Evolutionary conservation across 2,329 filamentous ascomycete species (phyloP).

Genomic region (Alternaria novae-zelandiae): DNA sequence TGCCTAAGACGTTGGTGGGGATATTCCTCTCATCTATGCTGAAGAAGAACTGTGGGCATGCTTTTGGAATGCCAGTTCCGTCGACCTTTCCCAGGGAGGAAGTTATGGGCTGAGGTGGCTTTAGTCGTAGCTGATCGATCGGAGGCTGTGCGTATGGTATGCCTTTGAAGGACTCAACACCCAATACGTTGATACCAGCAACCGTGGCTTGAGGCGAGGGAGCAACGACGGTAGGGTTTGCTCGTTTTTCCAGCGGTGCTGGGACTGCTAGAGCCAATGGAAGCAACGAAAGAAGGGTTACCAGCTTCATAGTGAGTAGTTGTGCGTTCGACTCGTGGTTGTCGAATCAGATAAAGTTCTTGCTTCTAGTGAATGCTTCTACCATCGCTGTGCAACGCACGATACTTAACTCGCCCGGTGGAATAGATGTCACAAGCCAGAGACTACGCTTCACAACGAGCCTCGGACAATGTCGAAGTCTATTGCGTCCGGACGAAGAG

Average conservation of each 20-base stretch:
- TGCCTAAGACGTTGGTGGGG: constrained; percentile 46
- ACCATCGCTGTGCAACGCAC: constrained; percentile 5
- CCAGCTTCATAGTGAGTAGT: constrained; percentile 36
- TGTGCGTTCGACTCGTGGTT: background rate
- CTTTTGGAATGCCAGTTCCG: constrained; percentile 63
- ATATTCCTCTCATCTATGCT: constrained; percentile 53
- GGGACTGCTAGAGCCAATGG: constrained; percentile 42
- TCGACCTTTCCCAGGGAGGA: constrained; percentile 65
- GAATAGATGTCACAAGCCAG: constrained; percentile 25
- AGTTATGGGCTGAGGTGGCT: constrained; percentile 68
- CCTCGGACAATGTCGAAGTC: constrained; percentile 21
- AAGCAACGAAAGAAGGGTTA: constrained; percentile 27
- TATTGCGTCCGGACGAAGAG: constrained; percentile 24
- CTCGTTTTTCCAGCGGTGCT: constrained; percentile 53
- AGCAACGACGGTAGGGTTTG: constrained; percentile 61
- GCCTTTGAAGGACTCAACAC: constrained; percentile 72
- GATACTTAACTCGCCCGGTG: constrained; percentile 8
- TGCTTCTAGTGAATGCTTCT: background rate
- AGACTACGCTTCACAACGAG: constrained; percentile 6
- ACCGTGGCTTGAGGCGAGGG: constrained; percentile 61
- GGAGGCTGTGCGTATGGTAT: constrained; percentile 79
- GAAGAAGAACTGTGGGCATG: constrained; percentile 76
- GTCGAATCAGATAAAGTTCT: background rate
- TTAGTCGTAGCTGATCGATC: constrained; percentile 69
- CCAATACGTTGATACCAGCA: constrained; percentile 53